Evolutionary conservation across 805 yeast species (phyloP).

Genomic region (Monosporozyma solicola): DNA sequence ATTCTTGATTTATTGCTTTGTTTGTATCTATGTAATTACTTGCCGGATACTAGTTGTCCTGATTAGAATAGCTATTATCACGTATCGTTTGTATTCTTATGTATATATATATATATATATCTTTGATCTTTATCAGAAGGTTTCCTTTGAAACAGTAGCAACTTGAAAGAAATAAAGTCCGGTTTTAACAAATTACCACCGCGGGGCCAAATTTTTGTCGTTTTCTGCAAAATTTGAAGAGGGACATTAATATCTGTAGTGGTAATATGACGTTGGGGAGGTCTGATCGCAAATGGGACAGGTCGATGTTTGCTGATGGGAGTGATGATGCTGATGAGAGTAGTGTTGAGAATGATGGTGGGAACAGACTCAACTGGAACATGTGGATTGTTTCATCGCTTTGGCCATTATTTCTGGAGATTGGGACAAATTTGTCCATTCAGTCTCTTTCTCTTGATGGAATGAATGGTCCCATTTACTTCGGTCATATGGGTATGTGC

Average conservation of each 20-base stretch:
- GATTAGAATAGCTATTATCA: not conserved
- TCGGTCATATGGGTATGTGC: slow-evolving; percentile 62
- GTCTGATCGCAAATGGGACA: too few species aligned
- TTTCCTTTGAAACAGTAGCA: not conserved
- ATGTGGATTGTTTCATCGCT: slow-evolving; percentile 66
- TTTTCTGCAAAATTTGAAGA: not conserved
- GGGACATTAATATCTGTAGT: not conserved
- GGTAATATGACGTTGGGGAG: not conserved
- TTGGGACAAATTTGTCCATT: slow-evolving; percentile 34
- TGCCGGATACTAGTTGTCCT: not conserved
- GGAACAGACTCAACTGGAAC: slow-evolving; percentile 37
- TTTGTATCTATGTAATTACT: too few species aligned
- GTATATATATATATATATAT: too few species aligned
- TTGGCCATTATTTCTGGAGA: slow-evolving; percentile 36
- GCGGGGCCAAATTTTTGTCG: not conserved
- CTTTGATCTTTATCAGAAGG: not conserved
- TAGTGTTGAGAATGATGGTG: too few species aligned
- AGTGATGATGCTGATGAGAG: too few species aligned
- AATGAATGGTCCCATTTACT: slow-evolving; percentile 51
- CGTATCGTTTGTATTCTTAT: not conserved
- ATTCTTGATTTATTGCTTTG: not conserved
- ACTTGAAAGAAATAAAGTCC: not conserved
- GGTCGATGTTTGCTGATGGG: too few species aligned
- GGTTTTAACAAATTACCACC: not conserved
- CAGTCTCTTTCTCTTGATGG: slow-evolving; percentile 46